Percentiles rank a stretch among this genome's conserved stretches.
These are phyloP conservation scores for Aquilaria agallochum DNA, from an alignment of 441 rosid genomes.

Conservation along the genomic window DNA sequence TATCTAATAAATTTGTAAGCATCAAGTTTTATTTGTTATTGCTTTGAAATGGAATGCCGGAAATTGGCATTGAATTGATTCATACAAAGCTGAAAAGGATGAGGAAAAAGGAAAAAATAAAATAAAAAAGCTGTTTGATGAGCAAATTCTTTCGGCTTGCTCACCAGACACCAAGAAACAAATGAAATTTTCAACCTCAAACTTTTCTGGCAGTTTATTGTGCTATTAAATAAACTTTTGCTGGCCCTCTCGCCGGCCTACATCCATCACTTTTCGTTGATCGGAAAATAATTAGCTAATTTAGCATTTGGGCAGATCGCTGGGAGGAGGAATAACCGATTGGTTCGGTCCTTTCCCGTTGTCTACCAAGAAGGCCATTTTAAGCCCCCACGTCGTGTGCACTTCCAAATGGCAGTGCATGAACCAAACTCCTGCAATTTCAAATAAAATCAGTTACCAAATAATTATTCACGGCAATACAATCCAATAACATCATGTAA, in stretches of 20 bases:
- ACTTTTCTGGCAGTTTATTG: no score
- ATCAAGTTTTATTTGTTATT: no score
- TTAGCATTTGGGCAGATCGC: slow-evolving; percentile 82
- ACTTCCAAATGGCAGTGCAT: slow-evolving; percentile 79
- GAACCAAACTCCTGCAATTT: slow-evolving; percentile 51
- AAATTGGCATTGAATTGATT: no score
- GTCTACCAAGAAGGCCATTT: slow-evolving; percentile 94
- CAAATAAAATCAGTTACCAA: neutral
- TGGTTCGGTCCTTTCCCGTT: slow-evolving; percentile 80
- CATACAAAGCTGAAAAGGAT: no score
- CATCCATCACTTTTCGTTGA: neutral
- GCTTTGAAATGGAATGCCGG: no score
- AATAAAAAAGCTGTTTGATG: neutral
- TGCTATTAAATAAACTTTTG: slow-evolving; percentile 2
- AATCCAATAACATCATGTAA: no score
- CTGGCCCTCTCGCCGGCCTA: neutral
- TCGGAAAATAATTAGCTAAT: neutral
- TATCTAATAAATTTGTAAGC: no score
- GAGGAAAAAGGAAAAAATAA: no score
- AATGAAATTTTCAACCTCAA: slow-evolving; percentile 4
- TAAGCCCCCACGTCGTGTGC: slow-evolving; percentile 93
- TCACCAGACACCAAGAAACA: slow-evolving; percentile 20
- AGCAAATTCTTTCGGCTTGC: slow-evolving; percentile 22
- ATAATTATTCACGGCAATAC: no score
- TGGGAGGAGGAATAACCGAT: slow-evolving; percentile 88